Base-by-base conservation (phyloP, 768 basidiomycete genomes). In the Asterophora lycoperdoides region DNA sequence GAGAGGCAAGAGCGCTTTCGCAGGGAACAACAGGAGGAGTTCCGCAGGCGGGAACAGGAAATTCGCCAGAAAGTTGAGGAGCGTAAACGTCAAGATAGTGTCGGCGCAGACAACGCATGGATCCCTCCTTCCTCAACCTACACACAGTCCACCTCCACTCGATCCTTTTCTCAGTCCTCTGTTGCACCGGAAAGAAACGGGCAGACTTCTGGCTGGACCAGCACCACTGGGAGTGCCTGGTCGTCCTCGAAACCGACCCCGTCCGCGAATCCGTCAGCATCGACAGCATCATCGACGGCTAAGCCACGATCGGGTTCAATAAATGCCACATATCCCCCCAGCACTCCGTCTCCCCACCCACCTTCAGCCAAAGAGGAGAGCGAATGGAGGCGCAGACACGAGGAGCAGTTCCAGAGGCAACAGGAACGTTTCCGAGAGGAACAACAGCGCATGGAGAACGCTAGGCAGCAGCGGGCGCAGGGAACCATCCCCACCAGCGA, bases 401-500 rank as follows among this genome's bases (percentile, higher is more conserved):
- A 75, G 17, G 82, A 86, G 57, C 77, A 81, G 26, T 76, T 77
- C 23, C 73, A 78, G 39, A 71, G 75, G 51, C 86, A 85, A 60
- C 80, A 84, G 59, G 85, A 87, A 69, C 71, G 71, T 46, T 89
- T 87, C 67, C 77, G 77, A 37, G 73, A 72, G 49, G 83, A 86
- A 61, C 84, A 89, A 61, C 83, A 84, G 61, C 70, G 73, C 37
- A 36, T 75, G 46, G 83, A 84, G 59, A 76, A 80, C 36, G 78
- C 80, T 52, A 66, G 77, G 32, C 59, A 23, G 30, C 30, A 38
- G 73, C 71, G 53, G 73, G 76, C 51, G 67, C 76, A 37, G 73
- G 49, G 77, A n/a, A 76, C 70, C 50, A 71, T 73, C 20, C 64
- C 81, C 59, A 72, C 73, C 53, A 79, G 75, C 53, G 81, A 85